Conservation (phyloP, 2,329 filamentous ascomycete genomes). For the Lecanicillium sp. region DNA sequence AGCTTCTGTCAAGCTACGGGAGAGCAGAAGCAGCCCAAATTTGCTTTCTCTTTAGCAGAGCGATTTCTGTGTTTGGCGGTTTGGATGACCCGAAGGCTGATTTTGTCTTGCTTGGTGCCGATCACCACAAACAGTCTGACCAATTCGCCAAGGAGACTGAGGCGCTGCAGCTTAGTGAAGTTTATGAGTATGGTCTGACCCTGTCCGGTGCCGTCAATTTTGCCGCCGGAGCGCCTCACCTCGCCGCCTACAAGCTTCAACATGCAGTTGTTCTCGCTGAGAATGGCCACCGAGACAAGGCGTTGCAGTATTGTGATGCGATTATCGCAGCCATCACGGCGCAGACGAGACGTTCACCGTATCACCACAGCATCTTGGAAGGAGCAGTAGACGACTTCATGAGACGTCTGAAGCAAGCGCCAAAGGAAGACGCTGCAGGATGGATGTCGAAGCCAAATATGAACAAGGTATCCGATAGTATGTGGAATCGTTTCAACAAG, state of each 20-base stretch:
- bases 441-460: conserved; percentile 96
- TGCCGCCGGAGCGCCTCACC: conserved; percentile 61
- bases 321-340: conserved; percentile 69
- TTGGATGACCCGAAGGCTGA: conserved; percentile 71
- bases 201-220: conserved; percentile 49
- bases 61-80: conserved; percentile 66
- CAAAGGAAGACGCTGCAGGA: conserved; percentile 71
- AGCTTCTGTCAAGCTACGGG: conserved; percentile 75
- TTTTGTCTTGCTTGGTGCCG: conserved; percentile 78
- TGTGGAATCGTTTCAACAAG: conserved; percentile 91
- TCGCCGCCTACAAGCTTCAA: conserved; percentile 85
- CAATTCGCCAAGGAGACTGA: conserved; percentile 76
- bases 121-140: conserved; percentile 64
- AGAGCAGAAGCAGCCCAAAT: conserved; percentile 87
- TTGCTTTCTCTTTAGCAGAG: conserved; percentile 82
- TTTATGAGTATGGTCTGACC: conserved; percentile 85
- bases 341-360: conserved; percentile 76
- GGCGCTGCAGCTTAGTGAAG: conserved; percentile 85
- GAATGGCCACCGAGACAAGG: conserved; percentile 72
- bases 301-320: conserved; percentile 83
- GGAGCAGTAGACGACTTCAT: conserved; percentile 74
- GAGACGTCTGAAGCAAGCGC: conserved; percentile 75
- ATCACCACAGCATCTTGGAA: conserved; percentile 73
- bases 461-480: conserved; percentile 85
- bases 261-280: conserved; percentile 81